These are phyloP conservation scores for Boletus sp. DNA, from an alignment of 1,284 basidiomycete species.

Conservation along the genomic window DNA sequence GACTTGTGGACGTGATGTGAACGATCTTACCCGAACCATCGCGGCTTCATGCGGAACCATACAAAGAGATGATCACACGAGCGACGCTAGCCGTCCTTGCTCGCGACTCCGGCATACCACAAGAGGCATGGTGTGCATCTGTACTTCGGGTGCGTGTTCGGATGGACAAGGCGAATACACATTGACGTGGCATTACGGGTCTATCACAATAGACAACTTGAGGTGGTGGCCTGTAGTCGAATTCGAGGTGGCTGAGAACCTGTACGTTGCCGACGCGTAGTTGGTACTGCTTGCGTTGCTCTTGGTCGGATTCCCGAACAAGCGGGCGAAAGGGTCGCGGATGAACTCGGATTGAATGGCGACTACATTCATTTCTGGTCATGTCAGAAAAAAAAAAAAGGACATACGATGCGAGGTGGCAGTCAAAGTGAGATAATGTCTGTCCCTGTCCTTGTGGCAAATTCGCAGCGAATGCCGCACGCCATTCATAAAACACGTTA, in stretches of 20 bases:
- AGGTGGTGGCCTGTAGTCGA: too few species aligned
- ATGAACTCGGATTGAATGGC: too few species aligned
- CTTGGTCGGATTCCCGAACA: too few species aligned
- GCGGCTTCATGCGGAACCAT: background rate
- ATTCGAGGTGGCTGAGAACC: background rate
- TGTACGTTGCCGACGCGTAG: constrained; percentile 13
- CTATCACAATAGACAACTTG: background rate
- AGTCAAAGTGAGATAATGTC: constrained; percentile 20
- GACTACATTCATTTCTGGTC: background rate
- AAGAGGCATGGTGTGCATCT: constrained; percentile 3
- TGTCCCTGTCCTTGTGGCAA: constrained; percentile 9
- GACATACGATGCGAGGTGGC: constrained; percentile 9
- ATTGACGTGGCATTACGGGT: background rate
- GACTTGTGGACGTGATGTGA: background rate
- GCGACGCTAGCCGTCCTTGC: background rate
- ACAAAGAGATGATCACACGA: background rate
- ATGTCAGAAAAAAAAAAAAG: constrained; percentile 1
- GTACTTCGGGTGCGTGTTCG: background rate
- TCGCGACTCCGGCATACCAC: background rate
- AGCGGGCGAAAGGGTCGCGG: background rate
- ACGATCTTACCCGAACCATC: background rate
- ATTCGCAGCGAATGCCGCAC: constrained; percentile 13
- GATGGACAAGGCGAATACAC: background rate
- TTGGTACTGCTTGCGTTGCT: too few species aligned
- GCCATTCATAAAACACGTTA: constrained; percentile 15